Conservation (phyloP, 2,329 filamentous ascomycete genomes). For the Diatrype stigma region DNA sequence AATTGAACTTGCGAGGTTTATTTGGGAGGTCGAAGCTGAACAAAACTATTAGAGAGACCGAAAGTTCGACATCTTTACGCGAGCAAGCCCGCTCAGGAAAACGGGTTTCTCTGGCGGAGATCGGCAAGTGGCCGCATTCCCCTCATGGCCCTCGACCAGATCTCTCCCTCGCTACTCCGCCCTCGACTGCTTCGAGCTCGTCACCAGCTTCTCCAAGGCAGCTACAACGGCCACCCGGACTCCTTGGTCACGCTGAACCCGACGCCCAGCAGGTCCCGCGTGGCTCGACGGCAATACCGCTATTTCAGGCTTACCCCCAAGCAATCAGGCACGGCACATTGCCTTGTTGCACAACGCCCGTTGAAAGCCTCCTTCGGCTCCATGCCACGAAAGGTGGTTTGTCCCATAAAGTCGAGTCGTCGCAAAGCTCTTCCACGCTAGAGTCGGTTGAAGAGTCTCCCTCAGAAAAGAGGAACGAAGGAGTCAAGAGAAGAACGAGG, state of each 20-base stretch:
- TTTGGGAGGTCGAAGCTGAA: slow-evolving; percentile 43
- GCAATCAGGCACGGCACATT: slow-evolving; percentile 71
- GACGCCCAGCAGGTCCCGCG: slow-evolving; percentile 7
- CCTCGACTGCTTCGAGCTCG: slow-evolving; percentile 12
- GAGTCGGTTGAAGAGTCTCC: slow-evolving; percentile 24
- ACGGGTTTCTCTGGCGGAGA: slow-evolving; percentile 43
- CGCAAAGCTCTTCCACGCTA: slow-evolving; percentile 16
- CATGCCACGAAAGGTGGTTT: slow-evolving; percentile 48
- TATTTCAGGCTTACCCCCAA: slow-evolving; percentile 86
- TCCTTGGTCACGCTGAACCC: slow-evolving; percentile 11
- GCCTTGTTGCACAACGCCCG: slow-evolving; percentile 61
- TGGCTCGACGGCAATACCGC: slow-evolving; percentile 36
- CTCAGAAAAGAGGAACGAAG: slow-evolving; percentile 34
- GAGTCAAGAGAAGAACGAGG: slow-evolving; percentile 42
- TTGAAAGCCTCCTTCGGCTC: slow-evolving; percentile 64
- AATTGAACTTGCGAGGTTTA: slow-evolving; percentile 46
- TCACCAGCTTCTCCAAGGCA: slow-evolving; percentile 5
- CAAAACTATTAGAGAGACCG: slow-evolving; percentile 24
- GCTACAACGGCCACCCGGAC: slow-evolving; percentile 8
- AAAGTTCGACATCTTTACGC: slow-evolving; percentile 26
- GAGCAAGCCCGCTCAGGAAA: slow-evolving; percentile 32
- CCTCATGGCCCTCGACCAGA: slow-evolving; percentile 34
- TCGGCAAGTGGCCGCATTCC: slow-evolving; percentile 39
- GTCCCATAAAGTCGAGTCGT: slow-evolving; percentile 29
- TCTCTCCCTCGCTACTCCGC: slow-evolving; percentile 23